Evolutionary conservation across 208 protist genomes (phyloP).

Genomic region (Sergeia podlipaevii): DNA sequence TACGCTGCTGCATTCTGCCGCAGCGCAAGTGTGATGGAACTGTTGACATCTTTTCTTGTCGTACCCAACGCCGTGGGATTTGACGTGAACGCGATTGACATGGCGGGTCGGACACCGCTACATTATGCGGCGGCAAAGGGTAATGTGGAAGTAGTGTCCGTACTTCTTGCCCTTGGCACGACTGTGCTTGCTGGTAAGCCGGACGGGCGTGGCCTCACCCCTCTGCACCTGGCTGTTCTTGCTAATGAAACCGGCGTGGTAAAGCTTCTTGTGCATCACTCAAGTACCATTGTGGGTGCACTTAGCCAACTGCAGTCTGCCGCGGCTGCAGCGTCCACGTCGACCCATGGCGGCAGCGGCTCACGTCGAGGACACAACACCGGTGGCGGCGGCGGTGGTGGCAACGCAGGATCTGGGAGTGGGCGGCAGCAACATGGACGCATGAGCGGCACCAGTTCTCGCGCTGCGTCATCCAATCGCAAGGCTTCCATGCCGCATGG

Average conservation of each 20-base stretch:
- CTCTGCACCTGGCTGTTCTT: slow-evolving; percentile 72
- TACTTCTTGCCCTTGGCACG: slow-evolving; percentile 24
- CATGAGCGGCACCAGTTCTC: too few relatives aligned
- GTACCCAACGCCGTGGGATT: slow-evolving; percentile 11
- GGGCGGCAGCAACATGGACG: too few relatives aligned
- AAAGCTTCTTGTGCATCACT: slow-evolving; percentile 52
- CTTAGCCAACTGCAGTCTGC: slow-evolving; percentile 1
- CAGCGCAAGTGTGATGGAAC: slow-evolving; percentile 42
- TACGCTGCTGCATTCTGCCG: slow-evolving; percentile 35
- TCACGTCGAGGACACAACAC: neutral
- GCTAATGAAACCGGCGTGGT: slow-evolving; percentile 35
- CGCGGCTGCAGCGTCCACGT: slow-evolving; percentile 2
- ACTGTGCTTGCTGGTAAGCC: slow-evolving; percentile 28
- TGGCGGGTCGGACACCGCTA: slow-evolving; percentile 69
- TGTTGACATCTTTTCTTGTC: slow-evolving; percentile 28
- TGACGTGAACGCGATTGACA: slow-evolving; percentile 77
- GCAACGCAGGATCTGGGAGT: too few relatives aligned
- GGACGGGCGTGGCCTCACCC: slow-evolving; percentile 54
- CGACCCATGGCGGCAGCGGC: neutral
- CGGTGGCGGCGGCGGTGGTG: slow-evolving; percentile 6
- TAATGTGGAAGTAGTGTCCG: slow-evolving; percentile 48
- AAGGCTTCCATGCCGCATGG: neutral
- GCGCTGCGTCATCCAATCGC: neutral
- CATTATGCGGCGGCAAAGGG: slow-evolving; percentile 76
- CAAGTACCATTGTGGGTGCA: slow-evolving; percentile 9